Evolutionary conservation across 768 basidiomycete species (phyloP).

Genomic region (Trametes elegans): DNA sequence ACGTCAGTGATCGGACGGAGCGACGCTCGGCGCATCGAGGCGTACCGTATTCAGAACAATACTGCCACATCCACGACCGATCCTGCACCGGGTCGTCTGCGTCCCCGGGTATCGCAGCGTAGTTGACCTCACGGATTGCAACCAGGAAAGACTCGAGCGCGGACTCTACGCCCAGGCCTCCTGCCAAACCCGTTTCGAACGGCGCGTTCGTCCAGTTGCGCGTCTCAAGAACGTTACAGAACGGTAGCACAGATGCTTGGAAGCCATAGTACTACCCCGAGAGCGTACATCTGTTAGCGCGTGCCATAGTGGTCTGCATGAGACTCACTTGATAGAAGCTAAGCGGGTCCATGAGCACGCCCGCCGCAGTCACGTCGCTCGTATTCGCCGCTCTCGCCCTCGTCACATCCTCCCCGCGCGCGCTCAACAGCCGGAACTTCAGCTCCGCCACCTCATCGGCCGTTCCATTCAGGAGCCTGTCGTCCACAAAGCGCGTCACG

Average conservation of each 20-base stretch:
- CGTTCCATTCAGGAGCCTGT: conserved; percentile 29
- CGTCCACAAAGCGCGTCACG: conserved; percentile 36
- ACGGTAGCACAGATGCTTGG: conserved; percentile 41
- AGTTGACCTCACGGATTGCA: conserved; percentile 44
- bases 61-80: conserved; percentile 52
- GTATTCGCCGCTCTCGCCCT: conserved; percentile 33
- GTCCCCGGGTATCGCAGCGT: conserved; percentile 41
- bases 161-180: conserved; percentile 32
- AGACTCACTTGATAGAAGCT: conserved; percentile 43
- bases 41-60: conserved; percentile 50
- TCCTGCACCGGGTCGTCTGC: conserved; percentile 44
- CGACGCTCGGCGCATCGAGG: too few relatives aligned
- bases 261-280: conserved; percentile 45
- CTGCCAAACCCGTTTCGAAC: conserved; percentile 38
- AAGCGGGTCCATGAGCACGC: conserved; percentile 48
- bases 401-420: conserved; percentile 36
- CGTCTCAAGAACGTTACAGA: conserved; percentile 48
- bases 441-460: conserved; percentile 32
- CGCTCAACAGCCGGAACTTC: conserved; percentile 42
- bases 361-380: conserved; percentile 39
- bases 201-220: conserved; percentile 39
- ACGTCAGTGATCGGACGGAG: neutral
- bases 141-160: conserved; percentile 42
- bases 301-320: neutral
- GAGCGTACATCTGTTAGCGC: neutral